Percentiles rank a stretch among this genome's conserved stretches.
phyloP scores from a whole-genome alignment of 495 filamentous ascomycete genomes.

The Aspergillus nidulans region DNA sequence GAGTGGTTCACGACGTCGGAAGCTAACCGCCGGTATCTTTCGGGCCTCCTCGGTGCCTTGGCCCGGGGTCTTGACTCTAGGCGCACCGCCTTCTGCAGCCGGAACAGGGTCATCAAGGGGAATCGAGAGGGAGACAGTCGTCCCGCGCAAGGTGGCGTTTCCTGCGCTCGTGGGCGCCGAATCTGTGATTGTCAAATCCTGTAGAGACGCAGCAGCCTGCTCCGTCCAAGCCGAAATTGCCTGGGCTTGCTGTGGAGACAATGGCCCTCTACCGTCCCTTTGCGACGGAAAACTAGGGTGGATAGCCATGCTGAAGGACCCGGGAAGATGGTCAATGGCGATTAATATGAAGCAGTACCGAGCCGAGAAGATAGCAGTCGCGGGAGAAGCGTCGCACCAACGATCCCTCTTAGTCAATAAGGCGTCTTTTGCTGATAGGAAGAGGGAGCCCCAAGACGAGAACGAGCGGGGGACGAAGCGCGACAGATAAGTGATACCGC shows the following conservation, averaged over 20 bases:
- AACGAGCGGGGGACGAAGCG: background rate
- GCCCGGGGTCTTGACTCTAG: constrained; percentile 22
- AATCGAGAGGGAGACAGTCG: constrained; percentile 43
- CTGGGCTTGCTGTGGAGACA: constrained; percentile 41
- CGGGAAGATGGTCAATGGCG: background rate
- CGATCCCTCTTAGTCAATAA: background rate
- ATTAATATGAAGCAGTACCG: background rate
- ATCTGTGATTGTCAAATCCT: constrained; percentile 39
- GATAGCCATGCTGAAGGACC: constrained; percentile 33
- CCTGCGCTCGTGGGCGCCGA: constrained; percentile 12
- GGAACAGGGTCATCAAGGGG: constrained; percentile 45
- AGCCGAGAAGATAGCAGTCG: background rate
- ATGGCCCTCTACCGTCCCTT: constrained; percentile 21
- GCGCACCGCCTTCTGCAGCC: constrained; percentile 9
- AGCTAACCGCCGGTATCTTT: constrained; percentile 27
- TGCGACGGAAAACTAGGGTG: constrained; percentile 34
- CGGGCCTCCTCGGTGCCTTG: constrained; percentile 16
- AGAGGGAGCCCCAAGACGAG: background rate
- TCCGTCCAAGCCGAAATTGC: constrained; percentile 52
- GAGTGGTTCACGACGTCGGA: constrained; percentile 44
- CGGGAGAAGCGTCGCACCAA: background rate
- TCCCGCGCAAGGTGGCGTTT: constrained; percentile 26
- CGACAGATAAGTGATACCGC: constrained; percentile 15
- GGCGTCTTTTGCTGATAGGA: background rate
- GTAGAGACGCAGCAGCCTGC: constrained; percentile 42